These are phyloP conservation scores for Blastobotrys proliferans DNA, from an alignment of 1,139 yeast genomes.

Conservation along the genomic window DNA sequence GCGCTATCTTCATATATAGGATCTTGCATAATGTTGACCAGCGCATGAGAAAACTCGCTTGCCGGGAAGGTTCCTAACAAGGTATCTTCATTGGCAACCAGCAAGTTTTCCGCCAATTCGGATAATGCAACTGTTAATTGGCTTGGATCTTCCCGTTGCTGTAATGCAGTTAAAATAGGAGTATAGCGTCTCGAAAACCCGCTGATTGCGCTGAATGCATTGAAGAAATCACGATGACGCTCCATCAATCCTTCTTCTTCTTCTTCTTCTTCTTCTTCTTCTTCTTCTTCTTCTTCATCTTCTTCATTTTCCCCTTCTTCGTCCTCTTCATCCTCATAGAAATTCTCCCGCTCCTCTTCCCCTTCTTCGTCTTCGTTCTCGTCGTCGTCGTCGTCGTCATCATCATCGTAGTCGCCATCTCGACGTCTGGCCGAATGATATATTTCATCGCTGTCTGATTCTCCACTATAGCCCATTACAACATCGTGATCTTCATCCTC, in stretches of 20 bases:
- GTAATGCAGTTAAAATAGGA: conserved; percentile 29
- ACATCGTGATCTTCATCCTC: background rate
- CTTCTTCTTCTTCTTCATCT: conserved; percentile 5
- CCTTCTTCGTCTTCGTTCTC: conserved; percentile 5
- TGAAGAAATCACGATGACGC: conserved; percentile 25
- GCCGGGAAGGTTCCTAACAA: conserved; percentile 49
- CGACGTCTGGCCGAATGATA: background rate
- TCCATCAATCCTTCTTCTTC: background rate
- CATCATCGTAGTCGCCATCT: conserved; percentile 4
- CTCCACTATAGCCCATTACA: background rate
- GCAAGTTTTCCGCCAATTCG: conserved; percentile 37
- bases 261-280: conserved; percentile 5
- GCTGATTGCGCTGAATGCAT: conserved; percentile 27
- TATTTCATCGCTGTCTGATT: background rate
- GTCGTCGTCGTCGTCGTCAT: conserved; percentile 11
- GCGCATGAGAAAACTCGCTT: conserved; percentile 48
- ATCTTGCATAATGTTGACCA: conserved; percentile 58
- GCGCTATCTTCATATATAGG: conserved; percentile 59
- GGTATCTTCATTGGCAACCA: conserved; percentile 37
- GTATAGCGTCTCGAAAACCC: conserved; percentile 37
- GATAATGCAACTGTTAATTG: conserved; percentile 41
- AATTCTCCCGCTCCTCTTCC: conserved; percentile 7
- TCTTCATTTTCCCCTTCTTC: conserved; percentile 23
- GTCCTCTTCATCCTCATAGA: conserved; percentile 6
- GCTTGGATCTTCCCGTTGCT: conserved; percentile 42